Conservation (phyloP, 306 rosid genomes). For the Begonia loranthoides region DNA sequence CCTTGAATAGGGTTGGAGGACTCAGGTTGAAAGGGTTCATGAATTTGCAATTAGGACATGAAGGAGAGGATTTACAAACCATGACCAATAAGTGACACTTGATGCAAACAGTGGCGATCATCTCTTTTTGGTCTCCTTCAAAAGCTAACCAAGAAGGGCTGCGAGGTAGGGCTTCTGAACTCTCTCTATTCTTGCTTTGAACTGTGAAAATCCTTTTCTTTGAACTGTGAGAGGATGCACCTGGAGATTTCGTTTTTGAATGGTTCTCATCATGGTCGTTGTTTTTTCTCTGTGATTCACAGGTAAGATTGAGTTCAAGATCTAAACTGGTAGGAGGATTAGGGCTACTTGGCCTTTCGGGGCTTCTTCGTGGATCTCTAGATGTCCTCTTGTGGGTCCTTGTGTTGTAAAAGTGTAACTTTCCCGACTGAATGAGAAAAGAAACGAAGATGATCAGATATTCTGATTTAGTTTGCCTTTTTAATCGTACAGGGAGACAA, state of each 20-base stretch:
- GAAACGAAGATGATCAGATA: too few species aligned
- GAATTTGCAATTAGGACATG: conserved; percentile 95
- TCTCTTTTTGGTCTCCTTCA: conserved; percentile 37
- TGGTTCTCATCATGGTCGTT: neutral
- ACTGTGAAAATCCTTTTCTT: conserved; percentile 11
- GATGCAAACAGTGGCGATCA: conserved; percentile 92
- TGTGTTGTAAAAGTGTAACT: conserved; percentile 55
- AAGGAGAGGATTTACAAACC: conserved; percentile 77
- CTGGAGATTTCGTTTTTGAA: conserved; percentile 1
- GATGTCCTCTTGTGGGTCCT: conserved; percentile 40
- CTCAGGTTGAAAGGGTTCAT: conserved; percentile 49
- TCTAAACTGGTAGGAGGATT: conserved; percentile 40
- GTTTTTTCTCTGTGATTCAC: conserved; percentile 33
- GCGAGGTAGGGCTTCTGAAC: conserved; percentile 3
- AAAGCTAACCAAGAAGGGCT: conserved; percentile 31
- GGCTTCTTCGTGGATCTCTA: conserved; percentile 34
- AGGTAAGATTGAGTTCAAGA: conserved; percentile 72
- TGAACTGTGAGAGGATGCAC: neutral
- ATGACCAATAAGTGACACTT: conserved; percentile 80
- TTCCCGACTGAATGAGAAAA: conserved; percentile 43
- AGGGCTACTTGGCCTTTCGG: conserved; percentile 10
- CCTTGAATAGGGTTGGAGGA: conserved; percentile 44
- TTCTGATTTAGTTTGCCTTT: too few species aligned
- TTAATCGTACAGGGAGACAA: too few species aligned
- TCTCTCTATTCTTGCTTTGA: too few species aligned